Base-by-base conservation (phyloP, 2,329 filamentous ascomycete species). In the Talaromyces sp. region DNA sequence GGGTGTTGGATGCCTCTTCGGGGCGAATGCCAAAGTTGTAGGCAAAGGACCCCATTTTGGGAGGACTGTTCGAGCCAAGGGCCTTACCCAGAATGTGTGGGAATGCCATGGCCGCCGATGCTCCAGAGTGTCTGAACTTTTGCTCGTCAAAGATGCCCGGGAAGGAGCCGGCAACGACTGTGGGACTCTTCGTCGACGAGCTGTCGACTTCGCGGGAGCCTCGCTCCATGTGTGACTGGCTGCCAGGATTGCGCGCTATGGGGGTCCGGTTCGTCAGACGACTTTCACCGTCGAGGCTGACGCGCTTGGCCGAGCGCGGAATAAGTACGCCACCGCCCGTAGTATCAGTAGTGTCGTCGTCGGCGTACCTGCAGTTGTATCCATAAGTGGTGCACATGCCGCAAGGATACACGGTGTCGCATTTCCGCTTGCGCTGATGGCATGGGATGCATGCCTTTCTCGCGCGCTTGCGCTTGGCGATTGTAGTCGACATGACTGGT, bases 391-490 rank as follows among this genome's bases (percentile, higher is more conserved):
- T 62, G 60, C 68, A 70, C 63, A 59, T 69, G 51, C 59, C 57
- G 57, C 69, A 70, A n/a, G 69, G 69, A 62, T 68, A 66, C 35
- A n/a, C 46, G 3, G 21, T 56, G 52, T 70, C 66, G 53, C 68
- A 70, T 67, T 69, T 70, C n/a, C 68, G 67, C 61, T 70, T 70
- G 50, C 68, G 68, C 64, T 70, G 64, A 28, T 70, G 68, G 53
- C 68, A 70, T 2, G 68, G 67, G 15, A 66, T 65, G 52, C 68
- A 70, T 60, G 68, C 67, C 39, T 69, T 70, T 40, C 58, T 63
- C 1, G 62, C 66, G 25, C 68, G 68, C 62, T 68, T 70, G 48
- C 68, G 67, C 58, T 68, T 68, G 59, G 37, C 2, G 37, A 52
- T 59, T 51, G 43, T 51, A 0, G 63, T 61, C 10, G 63, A 63